Evolutionary conservation across 1,139 yeast genomes (phyloP).

Genomic region (Ogataea hybrid): DNA sequence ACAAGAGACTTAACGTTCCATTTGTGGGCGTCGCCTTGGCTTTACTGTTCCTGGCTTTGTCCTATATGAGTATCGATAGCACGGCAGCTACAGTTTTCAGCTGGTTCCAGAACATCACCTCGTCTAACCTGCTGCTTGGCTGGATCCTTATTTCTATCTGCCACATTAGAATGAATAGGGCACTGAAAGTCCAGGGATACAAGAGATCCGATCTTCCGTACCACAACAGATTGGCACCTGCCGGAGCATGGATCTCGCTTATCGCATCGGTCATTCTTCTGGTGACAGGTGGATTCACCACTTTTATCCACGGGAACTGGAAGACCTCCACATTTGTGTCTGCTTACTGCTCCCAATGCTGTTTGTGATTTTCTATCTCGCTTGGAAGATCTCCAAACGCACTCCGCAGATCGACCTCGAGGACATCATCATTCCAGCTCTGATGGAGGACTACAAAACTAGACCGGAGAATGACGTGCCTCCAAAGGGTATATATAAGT

Average conservation of each 20-base stretch:
- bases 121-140: constrained; percentile 28
- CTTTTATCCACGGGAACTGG: constrained; percentile 39
- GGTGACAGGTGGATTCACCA: constrained; percentile 41
- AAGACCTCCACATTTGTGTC: constrained; percentile 37
- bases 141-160: constrained; percentile 36
- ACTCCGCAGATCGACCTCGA: constrained; percentile 5
- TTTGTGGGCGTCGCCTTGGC: no score
- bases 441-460: constrained; percentile 37
- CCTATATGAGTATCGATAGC: no score
- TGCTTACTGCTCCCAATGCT: constrained; percentile 34
- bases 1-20: no score
- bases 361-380: constrained; percentile 30
- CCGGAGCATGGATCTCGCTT: constrained; percentile 39
- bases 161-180: constrained; percentile 36
- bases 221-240: constrained; percentile 29
- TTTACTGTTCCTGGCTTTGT: no score
- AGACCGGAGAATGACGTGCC: constrained; percentile 37
- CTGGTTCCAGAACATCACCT: constrained; percentile 33
- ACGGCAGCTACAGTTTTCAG: no score
- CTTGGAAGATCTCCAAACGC: constrained; percentile 4
- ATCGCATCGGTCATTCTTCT: constrained; percentile 36
- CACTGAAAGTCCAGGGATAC: constrained; percentile 40
- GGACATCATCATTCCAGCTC: constrained; percentile 12
- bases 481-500: constrained; percentile 6
- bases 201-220: constrained; percentile 40